Evolutionary conservation across 202 grass and related monocot genomes (phyloP).

Genomic region (Alloteropsis angusta): DNA sequence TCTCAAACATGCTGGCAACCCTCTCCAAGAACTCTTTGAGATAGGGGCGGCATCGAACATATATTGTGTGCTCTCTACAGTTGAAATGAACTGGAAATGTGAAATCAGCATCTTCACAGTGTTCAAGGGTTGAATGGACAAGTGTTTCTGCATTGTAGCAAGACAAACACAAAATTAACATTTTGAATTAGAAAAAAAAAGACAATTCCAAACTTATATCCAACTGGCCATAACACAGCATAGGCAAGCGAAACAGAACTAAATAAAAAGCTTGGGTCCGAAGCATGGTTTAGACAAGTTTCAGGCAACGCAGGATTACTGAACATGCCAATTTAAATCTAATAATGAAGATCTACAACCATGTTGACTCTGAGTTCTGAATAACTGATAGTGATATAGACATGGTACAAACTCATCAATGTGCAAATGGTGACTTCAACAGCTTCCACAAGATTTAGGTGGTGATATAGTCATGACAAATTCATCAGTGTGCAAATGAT

Average conservation of each 20-base stretch:
- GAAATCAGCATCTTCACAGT: conserved; percentile 72
- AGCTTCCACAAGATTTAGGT: too few relatives aligned
- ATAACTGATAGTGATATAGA: not conserved
- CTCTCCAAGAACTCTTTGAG: conserved; percentile 82
- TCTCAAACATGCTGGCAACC: conserved; percentile 77
- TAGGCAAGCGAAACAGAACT: not conserved
- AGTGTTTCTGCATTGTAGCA: conserved; percentile 67
- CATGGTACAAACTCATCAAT: not conserved
- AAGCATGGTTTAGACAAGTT: not conserved
- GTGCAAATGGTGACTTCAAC: not conserved
- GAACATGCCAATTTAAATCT: not conserved
- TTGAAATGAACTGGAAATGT: conserved; percentile 96
- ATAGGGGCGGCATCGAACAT: conserved; percentile 80
- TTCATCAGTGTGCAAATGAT: not conserved
- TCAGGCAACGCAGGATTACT: not conserved
- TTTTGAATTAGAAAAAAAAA: not conserved
- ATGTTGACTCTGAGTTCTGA: not conserved
- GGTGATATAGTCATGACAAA: not conserved
- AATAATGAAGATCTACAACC: not conserved
- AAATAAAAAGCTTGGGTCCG: not conserved
- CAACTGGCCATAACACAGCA: not conserved
- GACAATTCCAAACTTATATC: not conserved
- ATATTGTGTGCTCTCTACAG: conserved; percentile 83
- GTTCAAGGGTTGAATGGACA: conserved; percentile 90
- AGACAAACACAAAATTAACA: not conserved